Evolutionary conservation across 1,139 yeast species (phyloP).

Genomic region (Saccharomyces hybrid): DNA sequence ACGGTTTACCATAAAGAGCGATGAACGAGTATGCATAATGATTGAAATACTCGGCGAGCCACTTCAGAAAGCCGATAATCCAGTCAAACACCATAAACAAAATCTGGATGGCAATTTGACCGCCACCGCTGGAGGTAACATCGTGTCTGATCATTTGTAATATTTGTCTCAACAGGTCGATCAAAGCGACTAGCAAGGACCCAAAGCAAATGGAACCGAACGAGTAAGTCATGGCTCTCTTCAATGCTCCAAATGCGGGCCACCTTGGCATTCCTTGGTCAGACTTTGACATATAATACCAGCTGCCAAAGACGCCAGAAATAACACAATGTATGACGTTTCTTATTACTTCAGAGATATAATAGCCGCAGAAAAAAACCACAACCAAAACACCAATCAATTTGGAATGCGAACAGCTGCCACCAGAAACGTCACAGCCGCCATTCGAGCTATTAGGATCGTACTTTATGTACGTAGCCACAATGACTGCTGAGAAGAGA

Average conservation of each 20-base stretch:
- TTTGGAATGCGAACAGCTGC: constrained; percentile 58
- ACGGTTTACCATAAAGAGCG: constrained; percentile 79
- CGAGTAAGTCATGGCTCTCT: constrained; percentile 75
- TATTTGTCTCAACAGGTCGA: constrained; percentile 56
- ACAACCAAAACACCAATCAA: constrained; percentile 59
- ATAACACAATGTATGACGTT: constrained; percentile 81
- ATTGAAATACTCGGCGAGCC: constrained; percentile 81
- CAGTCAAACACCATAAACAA: constrained; percentile 52
- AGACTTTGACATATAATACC: constrained; percentile 75
- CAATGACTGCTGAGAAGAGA: constrained; percentile 59
- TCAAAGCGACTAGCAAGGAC: constrained; percentile 67
- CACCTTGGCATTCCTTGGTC: constrained; percentile 75
- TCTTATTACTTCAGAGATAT: constrained; percentile 75
- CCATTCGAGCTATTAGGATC: constrained; percentile 43
- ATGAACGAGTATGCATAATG: constrained; percentile 85
- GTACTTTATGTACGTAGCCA: constrained; percentile 70
- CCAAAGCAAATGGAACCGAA: constrained; percentile 91
- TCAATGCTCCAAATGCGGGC: constrained; percentile 78
- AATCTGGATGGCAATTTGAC: constrained; percentile 53
- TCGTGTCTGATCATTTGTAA: constrained; percentile 43
- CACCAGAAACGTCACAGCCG: constrained; percentile 50
- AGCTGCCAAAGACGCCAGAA: constrained; percentile 81
- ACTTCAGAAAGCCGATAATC: constrained; percentile 58
- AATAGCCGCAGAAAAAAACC: constrained; percentile 79
- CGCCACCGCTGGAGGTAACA: constrained; percentile 38